A percentile compares a stretch with the other conserved stretches of the same genome.
These are phyloP conservation scores for Salix brachista DNA, from an alignment of 345 rosid species.

Conservation along the genomic window DNA sequence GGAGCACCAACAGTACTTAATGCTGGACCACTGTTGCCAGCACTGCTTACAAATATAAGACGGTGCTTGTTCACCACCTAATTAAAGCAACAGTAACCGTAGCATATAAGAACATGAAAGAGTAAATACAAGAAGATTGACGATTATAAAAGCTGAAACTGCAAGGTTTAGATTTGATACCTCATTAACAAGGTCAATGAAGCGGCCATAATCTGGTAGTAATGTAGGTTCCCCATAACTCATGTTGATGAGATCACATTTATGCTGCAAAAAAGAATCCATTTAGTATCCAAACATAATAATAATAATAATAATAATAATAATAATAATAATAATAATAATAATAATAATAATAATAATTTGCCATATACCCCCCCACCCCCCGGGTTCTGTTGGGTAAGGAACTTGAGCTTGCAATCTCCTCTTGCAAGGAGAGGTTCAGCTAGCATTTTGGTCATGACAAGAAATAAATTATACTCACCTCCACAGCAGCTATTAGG, in stretches of 20 bases:
- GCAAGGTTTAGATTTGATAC: slow-evolving; percentile 41
- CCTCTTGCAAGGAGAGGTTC: neutral
- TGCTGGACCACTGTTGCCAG: slow-evolving; percentile 98
- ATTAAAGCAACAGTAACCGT: slow-evolving; percentile 12
- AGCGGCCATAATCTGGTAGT: slow-evolving; percentile 95
- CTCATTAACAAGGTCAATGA: slow-evolving; percentile 90
- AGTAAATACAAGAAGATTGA: slow-evolving; percentile 1
- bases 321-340: no score
- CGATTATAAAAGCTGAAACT: neutral
- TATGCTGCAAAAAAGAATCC: slow-evolving; percentile 53
- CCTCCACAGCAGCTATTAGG: slow-evolving; percentile 89
- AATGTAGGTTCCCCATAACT: slow-evolving; percentile 85
- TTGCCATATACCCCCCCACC: neutral
- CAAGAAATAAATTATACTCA: slow-evolving; percentile 18
- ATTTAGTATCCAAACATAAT: neutral
- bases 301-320: no score
- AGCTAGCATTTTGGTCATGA: neutral
- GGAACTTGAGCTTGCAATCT: neutral
- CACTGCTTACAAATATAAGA: slow-evolving; percentile 87
- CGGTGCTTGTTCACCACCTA: slow-evolving; percentile 91
- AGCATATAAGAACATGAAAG: slow-evolving; percentile 16
- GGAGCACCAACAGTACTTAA: slow-evolving; percentile 97
- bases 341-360: no score
- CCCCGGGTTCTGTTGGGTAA: neutral
- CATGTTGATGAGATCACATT: slow-evolving; percentile 98